Base-by-base conservation (phyloP, 73 alveolate species). In the Paramecium caudatum region DNA sequence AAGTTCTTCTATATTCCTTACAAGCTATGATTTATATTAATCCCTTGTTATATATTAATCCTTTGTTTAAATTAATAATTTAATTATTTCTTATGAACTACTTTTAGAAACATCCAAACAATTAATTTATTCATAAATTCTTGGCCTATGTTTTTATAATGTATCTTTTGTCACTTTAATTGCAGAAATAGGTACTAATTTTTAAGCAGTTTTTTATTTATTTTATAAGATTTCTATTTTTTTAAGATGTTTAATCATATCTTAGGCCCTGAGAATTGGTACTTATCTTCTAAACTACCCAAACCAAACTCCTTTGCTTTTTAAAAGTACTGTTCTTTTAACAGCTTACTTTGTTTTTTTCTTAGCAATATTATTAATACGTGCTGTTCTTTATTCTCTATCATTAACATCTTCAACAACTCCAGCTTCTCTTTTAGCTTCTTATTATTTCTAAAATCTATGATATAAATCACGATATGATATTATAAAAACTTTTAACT, bases 281-380 rank as follows among this genome's bases (percentile, higher is more conserved):
- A 45, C 68, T 10, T 74, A 45, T 43, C 62, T 74, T 1, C 88
- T 45, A 45, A 27, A 74, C 21, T 74, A 74, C 2, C 45, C 39
- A 21, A 74, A 74, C 88, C 88, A 74, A 27, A 74, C 62, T 41
- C 88, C 88, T 43, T 74, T 74, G 21, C 55, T 37, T 34, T 45
- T 74, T 15, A 74, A 19, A 5, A 43, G 36, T 12, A 34, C 69
- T 3, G 43, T 68, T 13, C 43, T 74, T 9, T 37, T 74, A 1
- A 36, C 43, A 4, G 16, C 16, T 74, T 45, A 21, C 0, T 21
- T 15, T 41, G 88, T 68, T 45, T 45, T 74, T 47, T 74, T 74
- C 27, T 74, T 74, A n/a, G 88, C 62, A 5, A 21, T 10, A 10
- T 74, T 3, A 41, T 36, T 68, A 32, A 34, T 34, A 5, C 47